Evolutionary conservation across 192 early-diverging fungal genomes (phyloP).

Genomic region (Pilaira anomala): DNA sequence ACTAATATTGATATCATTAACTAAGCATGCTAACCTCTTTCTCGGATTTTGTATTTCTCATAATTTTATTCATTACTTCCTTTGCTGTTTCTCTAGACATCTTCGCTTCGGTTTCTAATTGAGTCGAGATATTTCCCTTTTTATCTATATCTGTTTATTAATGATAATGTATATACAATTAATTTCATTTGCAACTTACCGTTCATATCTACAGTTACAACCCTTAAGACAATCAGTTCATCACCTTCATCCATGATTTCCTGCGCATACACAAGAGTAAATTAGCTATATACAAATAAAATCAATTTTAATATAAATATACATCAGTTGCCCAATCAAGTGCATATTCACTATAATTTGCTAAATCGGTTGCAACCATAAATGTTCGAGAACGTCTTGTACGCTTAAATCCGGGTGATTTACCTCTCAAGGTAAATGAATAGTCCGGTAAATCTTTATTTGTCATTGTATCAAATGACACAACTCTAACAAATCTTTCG

Average conservation of each 20-base stretch:
- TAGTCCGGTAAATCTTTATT: conserved; percentile 38
- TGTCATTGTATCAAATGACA: conserved; percentile 40
- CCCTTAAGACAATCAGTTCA: conserved; percentile 29
- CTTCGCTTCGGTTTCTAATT: conserved; percentile 13
- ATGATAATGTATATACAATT: background rate
- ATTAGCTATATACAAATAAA: background rate
- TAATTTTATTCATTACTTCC: conserved; percentile 26
- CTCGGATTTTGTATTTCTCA: conserved; percentile 13
- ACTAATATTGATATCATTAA: conserved; percentile 13
- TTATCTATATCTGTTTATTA: background rate
- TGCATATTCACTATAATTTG: conserved; percentile 49
- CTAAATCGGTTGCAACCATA: conserved; percentile 51
- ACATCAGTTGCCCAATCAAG: conserved; percentile 47
- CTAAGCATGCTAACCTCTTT: conserved; percentile 14
- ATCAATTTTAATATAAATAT: too few species aligned
- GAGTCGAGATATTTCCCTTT: background rate
- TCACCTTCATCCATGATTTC: conserved; percentile 53
- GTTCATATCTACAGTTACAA: conserved; percentile 23
- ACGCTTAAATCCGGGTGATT: conserved; percentile 36
- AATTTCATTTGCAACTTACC: background rate
- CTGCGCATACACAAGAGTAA: conserved; percentile 3
- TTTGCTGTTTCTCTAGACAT: conserved; percentile 29
- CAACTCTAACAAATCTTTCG: conserved; percentile 33
- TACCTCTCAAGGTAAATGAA: conserved; percentile 44
- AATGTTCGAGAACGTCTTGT: conserved; percentile 41